These are phyloP conservation scores for Corymbia calophylla DNA, from an alignment of 441 rosid genomes.

Conservation along the genomic window DNA sequence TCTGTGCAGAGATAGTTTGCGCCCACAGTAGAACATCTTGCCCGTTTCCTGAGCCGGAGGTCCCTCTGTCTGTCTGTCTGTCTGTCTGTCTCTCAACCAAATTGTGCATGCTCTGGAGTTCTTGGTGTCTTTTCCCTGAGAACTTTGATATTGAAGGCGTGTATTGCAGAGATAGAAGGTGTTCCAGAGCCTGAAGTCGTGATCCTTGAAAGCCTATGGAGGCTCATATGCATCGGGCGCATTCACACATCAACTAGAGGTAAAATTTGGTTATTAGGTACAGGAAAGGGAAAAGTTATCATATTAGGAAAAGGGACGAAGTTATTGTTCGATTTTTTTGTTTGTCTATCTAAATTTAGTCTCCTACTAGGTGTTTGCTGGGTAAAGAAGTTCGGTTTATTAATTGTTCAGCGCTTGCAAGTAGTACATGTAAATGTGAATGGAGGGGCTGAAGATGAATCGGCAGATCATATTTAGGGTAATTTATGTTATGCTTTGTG, in stretches of 20 bases:
- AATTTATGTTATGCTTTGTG: background rate
- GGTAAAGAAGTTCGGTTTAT: background rate
- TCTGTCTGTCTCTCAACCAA: background rate
- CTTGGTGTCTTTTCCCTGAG: background rate
- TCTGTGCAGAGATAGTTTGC: background rate
- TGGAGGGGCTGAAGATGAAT: background rate
- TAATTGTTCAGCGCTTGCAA: background rate
- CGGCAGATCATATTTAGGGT: background rate
- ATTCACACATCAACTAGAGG: background rate
- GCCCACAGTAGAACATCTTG: background rate
- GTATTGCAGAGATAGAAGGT: background rate
- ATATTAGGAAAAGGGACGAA: background rate
- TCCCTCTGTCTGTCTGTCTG: background rate
- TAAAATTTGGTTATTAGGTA: background rate
- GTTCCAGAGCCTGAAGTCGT: background rate
- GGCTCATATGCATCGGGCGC: background rate
- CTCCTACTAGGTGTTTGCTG: background rate
- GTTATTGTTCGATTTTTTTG: background rate
- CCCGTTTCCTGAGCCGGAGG: background rate
- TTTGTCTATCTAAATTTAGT: background rate
- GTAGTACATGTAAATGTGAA: background rate
- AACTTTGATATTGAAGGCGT: background rate
- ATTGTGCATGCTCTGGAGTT: background rate
- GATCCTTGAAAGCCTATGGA: background rate
- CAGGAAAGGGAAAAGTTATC: background rate